These are phyloP conservation scores for Lentinula lateritia DNA, from an alignment of 768 basidiomycete species.

Conservation along the genomic window DNA sequence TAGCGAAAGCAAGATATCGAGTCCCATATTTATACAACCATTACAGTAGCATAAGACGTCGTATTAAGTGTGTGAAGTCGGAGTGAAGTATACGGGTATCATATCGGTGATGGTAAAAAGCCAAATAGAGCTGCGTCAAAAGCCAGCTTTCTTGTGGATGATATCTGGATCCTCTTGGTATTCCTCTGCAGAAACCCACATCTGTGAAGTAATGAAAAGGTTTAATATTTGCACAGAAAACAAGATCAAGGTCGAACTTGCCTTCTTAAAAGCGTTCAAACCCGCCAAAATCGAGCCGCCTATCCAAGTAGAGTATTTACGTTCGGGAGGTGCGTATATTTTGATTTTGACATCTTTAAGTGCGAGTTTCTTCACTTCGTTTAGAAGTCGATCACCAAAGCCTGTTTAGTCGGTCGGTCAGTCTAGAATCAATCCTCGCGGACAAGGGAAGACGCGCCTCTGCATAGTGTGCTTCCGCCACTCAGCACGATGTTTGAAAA, in stretches of 20 bases:
- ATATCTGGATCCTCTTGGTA: constrained; percentile 99
- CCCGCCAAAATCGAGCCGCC: constrained; percentile 97
- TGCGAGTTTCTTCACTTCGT: constrained; percentile 95
- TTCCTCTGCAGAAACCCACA: constrained; percentile 99
- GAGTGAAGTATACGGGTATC: constrained; percentile 7
- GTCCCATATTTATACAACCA: constrained; percentile 4
- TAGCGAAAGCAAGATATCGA: background rate
- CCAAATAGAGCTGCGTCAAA: constrained; percentile 28
- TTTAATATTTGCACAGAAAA: constrained; percentile 7
- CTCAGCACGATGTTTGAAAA: constrained; percentile 97
- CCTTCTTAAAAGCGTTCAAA: constrained; percentile 97
- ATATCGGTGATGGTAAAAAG: background rate
- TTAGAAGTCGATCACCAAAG: constrained; percentile 92
- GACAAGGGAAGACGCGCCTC: constrained; percentile 48
- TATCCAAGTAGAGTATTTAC: constrained; percentile 97
- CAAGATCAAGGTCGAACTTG: constrained; percentile 20
- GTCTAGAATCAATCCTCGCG: background rate
- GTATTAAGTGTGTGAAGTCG: background rate
- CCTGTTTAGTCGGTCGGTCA: constrained; percentile 33
- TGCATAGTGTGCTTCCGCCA: constrained; percentile 93
- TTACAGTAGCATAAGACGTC: constrained; percentile 1
- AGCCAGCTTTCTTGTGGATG: constrained; percentile 93
- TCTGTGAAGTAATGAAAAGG: constrained; percentile 40
- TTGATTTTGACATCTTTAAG: constrained; percentile 97
- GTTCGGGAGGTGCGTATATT: constrained; percentile 98